These are phyloP conservation scores for Xerocomus cyaneibrunnescens DNA, from an alignment of 1,284 basidiomycete genomes.

Conservation along the genomic window DNA sequence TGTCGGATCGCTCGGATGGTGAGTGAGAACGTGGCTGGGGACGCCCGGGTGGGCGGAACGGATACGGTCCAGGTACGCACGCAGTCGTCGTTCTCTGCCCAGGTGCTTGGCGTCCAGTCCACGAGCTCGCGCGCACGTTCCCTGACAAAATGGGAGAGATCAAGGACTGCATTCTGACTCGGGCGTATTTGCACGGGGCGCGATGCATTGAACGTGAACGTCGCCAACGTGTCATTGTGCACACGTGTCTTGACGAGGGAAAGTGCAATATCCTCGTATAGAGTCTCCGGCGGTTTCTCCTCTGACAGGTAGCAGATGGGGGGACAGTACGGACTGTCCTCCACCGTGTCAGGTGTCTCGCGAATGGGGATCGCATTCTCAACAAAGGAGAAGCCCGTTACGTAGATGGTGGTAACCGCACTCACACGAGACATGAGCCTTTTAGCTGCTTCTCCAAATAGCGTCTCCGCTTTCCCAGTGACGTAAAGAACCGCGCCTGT, in stretches of 20 bases:
- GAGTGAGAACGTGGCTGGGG: slow-evolving; percentile 13
- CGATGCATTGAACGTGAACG: slow-evolving; percentile 50
- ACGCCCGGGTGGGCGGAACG: slow-evolving; percentile 36
- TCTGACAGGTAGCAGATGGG: slow-evolving; percentile 53
- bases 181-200: slow-evolving; percentile 40
- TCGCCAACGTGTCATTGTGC: slow-evolving; percentile 49
- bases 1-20: slow-evolving; percentile 43
- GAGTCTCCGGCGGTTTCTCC: slow-evolving; percentile 36
- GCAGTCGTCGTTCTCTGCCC: slow-evolving; percentile 57
- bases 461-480: slow-evolving; percentile 44
- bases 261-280: slow-evolving; percentile 33
- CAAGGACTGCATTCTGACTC: slow-evolving; percentile 55
- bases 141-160: slow-evolving; percentile 52
- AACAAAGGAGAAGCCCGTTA: slow-evolving; percentile 53
- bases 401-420: slow-evolving; percentile 35
- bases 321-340: slow-evolving; percentile 58
- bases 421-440: slow-evolving; percentile 51
- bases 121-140: slow-evolving; percentile 49
- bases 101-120: slow-evolving; percentile 41
- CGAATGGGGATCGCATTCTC: slow-evolving; percentile 56
- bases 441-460: slow-evolving; percentile 32
- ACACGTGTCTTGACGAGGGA: slow-evolving; percentile 40
- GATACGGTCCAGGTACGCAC: slow-evolving; percentile 68
- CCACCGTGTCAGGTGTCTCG: slow-evolving; percentile 37
- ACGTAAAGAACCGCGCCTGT: slow-evolving; percentile 50